Base-by-base conservation (phyloP, 371 early-diverging fungal species). In the Haplosporangium sp. region DNA sequence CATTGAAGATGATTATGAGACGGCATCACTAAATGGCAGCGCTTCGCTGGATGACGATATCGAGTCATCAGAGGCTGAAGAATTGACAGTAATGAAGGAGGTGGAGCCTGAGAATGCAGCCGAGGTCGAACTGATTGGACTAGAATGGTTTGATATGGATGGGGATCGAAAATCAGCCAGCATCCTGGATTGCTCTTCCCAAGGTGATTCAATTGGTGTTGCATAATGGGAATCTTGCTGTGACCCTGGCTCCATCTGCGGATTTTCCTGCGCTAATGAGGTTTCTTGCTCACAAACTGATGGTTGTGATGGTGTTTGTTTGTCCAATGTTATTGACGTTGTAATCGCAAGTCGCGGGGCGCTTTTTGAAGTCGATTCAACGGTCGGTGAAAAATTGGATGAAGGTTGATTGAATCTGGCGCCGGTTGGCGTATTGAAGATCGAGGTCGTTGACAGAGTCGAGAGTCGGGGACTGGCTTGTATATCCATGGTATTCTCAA, bases 401-500 rank as follows among this genome's bases (percentile, higher is more conserved):
- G 50, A 21, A 1, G 51, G 57, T 2, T 42, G 46, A 50, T 45
- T 29, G 7, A 50, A 37, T 1, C 29, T 51, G 16, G 41, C n/a
- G 18, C 40, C 43, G 7, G 42, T 55, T 4, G 62, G 43, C 1
- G 59, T 65, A 45, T 65, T 66, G 59, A 69, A 75, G 16, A 65
- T 18, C 3, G 75, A 69, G 14, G 53, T 11, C 29, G 53, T 47
- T 11, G 64, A 46, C n/a, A 43, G 47, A 36, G 69, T 36, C 23
- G 57, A 59, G 9, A 36, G 14, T 2, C 38, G 45, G 9, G 43
- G 40, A 37, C 8, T 50, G 10, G 55, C 51, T 43, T 21, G 56
- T 54, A 48, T 23, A 18, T 55, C 41, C 6, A 21, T 58, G 5
- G 45, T 55, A 11, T n/a, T 46, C 46, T 71, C 64, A 60, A 67